Evolutionary conservation across 352 stramenopile species (phyloP).

Genomic region (Phytophthora tubulina): DNA sequence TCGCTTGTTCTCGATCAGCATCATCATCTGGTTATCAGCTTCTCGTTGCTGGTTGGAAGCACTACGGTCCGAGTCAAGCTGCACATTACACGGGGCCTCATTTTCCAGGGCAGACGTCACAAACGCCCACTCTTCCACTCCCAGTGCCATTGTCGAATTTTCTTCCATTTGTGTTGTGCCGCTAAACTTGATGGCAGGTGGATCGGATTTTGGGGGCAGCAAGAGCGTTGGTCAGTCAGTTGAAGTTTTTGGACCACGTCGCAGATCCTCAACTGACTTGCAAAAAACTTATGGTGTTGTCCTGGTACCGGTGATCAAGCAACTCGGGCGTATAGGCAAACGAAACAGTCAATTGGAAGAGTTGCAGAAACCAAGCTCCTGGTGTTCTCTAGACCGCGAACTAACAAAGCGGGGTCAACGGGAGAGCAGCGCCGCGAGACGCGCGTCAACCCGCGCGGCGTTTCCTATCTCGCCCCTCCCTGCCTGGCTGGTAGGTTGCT

Average conservation of each 20-base stretch:
- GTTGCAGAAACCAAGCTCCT: slow-evolving; percentile 38
- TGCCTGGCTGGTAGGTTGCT: slow-evolving; percentile 33
- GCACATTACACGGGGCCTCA: neutral
- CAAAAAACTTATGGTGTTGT: slow-evolving; percentile 3
- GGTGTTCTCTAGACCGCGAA: slow-evolving; percentile 39
- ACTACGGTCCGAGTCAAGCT: neutral
- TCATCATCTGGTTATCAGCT: neutral
- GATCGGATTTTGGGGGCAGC: neutral
- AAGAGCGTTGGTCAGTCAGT: slow-evolving; percentile 13
- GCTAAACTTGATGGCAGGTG: neutral
- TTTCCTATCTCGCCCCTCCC: slow-evolving; percentile 27
- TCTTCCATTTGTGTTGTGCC: neutral
- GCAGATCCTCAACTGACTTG: neutral
- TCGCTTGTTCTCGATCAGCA: neutral
- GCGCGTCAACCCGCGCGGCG: slow-evolving; percentile 13
- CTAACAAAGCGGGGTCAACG: slow-evolving; percentile 29
- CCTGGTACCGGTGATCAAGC: neutral
- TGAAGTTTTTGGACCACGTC: slow-evolving; percentile 15
- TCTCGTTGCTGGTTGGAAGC: neutral
- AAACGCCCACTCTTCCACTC: slow-evolving; percentile 8
- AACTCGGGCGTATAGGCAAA: slow-evolving; percentile 25
- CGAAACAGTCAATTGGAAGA: slow-evolving; percentile 43
- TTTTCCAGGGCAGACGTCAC: slow-evolving; percentile 7
- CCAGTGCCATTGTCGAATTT: neutral
- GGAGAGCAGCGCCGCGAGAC: slow-evolving; percentile 17